phyloP scores from a whole-genome alignment of 2,329 filamentous ascomycete species.

The Teratosphaeria destructans region DNA sequence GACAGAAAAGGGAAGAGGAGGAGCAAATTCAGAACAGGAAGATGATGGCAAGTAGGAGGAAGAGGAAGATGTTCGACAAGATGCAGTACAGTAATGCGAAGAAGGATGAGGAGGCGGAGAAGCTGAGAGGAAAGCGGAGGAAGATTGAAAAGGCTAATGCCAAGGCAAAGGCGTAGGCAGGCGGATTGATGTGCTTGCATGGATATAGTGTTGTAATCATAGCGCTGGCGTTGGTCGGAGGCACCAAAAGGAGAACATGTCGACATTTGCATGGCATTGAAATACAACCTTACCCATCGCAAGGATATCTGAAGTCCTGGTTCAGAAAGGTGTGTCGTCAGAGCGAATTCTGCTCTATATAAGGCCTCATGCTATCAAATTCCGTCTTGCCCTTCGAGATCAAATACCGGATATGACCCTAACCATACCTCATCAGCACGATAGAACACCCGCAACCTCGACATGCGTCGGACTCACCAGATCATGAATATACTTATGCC shows the following conservation, averaged over 20 bases:
- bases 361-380: slow-evolving; percentile 38
- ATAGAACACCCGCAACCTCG: neutral
- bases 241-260: neutral
- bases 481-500: slow-evolving; percentile 36
- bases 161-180: slow-evolving; percentile 1
- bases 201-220: neutral
- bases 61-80: slow-evolving; percentile 93
- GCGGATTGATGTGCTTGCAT: neutral
- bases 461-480: slow-evolving; percentile 21
- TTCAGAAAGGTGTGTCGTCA: neutral
- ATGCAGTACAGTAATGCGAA: slow-evolving; percentile 94
- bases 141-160: slow-evolving; percentile 54
- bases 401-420: slow-evolving; percentile 39
- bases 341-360: slow-evolving; percentile 26
- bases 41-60: slow-evolving; percentile 98
- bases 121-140: slow-evolving; percentile 78
- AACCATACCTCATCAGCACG: neutral
- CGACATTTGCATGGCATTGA: neutral
- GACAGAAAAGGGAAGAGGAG: slow-evolving; percentile 55
- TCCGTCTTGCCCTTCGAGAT: slow-evolving; percentile 42
- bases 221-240: neutral
- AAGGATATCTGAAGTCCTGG: neutral
- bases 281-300: neutral
- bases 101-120: slow-evolving; percentile 81
- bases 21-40: slow-evolving; percentile 88